phyloP scores from a whole-genome alignment of 1,284 basidiomycete species.

The Afroboletus lepidellus region DNA sequence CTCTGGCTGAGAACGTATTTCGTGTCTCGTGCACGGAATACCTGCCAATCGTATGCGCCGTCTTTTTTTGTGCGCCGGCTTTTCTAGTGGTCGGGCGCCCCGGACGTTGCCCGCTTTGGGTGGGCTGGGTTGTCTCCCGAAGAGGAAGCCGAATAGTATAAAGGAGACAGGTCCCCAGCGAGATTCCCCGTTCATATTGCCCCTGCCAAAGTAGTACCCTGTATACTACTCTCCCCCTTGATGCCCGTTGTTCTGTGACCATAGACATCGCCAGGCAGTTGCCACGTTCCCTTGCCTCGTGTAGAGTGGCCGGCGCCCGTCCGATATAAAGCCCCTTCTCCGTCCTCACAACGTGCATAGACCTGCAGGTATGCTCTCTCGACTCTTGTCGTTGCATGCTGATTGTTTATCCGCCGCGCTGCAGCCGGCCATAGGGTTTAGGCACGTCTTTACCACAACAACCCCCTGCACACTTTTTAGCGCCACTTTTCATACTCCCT shows the following conservation, averaged over 20 bases:
- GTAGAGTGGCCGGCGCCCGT: not conserved
- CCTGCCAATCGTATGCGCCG: too few relatives aligned
- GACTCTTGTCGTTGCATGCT: not conserved
- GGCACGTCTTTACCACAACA: not conserved
- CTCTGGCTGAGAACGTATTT: too few relatives aligned
- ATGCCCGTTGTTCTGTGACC: constrained; percentile 1
- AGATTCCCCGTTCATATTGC: constrained; percentile 1
- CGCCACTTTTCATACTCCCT: not conserved
- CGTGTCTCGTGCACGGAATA: not conserved
- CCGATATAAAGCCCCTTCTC: constrained; percentile 2
- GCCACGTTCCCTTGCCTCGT: constrained; percentile 5
- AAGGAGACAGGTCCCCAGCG: not conserved
- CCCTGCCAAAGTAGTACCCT: not conserved
- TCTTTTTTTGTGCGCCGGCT: too few relatives aligned
- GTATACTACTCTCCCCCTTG: not conserved
- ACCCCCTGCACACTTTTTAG: not conserved
- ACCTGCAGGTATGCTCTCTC: constrained; percentile 1
- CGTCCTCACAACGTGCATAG: constrained; percentile 11
- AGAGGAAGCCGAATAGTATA: constrained; percentile 23
- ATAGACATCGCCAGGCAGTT: not conserved
- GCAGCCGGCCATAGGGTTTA: not conserved
- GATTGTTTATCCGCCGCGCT: not conserved
- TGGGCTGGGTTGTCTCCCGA: not conserved
- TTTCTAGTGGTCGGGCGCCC: too few relatives aligned
- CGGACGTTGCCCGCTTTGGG: constrained; percentile 7